Evolutionary conservation across 305 asterid species (phyloP).

Genomic region (Fraxinus velutina): DNA sequence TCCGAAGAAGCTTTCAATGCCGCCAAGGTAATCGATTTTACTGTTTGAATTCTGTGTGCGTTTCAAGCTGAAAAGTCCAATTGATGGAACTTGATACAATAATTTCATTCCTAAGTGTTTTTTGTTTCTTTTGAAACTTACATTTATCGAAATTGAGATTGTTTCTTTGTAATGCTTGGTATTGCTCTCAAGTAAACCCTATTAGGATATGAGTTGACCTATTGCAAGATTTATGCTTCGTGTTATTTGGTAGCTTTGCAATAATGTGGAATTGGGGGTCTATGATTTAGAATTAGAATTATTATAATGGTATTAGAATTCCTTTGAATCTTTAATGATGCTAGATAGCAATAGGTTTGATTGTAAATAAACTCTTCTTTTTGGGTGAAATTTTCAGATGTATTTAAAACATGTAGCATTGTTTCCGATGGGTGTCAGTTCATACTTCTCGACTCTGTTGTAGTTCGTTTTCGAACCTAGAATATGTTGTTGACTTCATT

Average conservation of each 20-base stretch:
- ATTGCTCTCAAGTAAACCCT: background rate
- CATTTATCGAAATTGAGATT: background rate
- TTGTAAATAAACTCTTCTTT: background rate
- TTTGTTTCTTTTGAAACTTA: background rate
- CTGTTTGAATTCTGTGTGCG: background rate
- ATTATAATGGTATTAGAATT: background rate
- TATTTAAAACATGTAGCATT: background rate
- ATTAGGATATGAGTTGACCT: background rate
- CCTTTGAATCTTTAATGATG: background rate
- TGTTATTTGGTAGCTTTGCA: background rate
- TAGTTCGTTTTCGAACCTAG: conserved; percentile 11
- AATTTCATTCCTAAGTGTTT: conserved; percentile 6
- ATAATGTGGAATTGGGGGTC: background rate
- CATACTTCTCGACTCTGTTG: background rate
- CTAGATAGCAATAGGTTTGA: background rate
- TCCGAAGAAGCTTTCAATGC: conserved; percentile 91
- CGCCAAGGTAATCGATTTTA: conserved; percentile 60
- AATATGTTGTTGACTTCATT: conserved; percentile 12
- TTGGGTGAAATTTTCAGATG: background rate
- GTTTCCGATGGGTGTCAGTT: background rate
- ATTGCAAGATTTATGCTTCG: background rate
- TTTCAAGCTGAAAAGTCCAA: background rate
- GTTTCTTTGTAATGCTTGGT: background rate
- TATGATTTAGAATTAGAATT: background rate
- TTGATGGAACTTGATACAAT: background rate